Base-by-base conservation (phyloP, 2,329 filamentous ascomycete genomes). In the Penicillium sclerotiorum region DNA sequence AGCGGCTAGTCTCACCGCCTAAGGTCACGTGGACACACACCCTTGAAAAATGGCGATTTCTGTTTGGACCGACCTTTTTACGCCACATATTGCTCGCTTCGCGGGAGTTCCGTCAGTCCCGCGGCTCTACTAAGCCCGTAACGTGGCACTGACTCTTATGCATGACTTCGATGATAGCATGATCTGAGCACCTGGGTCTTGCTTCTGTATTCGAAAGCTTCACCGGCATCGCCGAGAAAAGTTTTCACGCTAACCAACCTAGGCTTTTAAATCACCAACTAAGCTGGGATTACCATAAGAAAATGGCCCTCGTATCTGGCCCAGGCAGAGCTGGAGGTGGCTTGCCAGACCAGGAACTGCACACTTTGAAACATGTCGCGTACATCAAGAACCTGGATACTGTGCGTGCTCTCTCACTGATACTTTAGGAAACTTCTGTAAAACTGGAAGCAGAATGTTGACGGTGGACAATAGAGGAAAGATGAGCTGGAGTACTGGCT, bases 401-500 rank as follows among this genome's bases (percentile, higher is more conserved):
- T 59, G 85, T 88, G 79, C 73, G 82, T 80, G 57, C 60, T 63
- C 52, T 56, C 60, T 61, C 55, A 56, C 50, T 46, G 32, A 25
- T 44, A 39, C 37, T 40, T 28, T 20, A 46, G 48, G 37, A 40
- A 44, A 44, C 12, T 18, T 40, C 12, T 22, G 28, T 42, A 46
- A 45, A n/a, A n/a, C n/a, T n/a, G n/a, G 53, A 47, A 49, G 53
- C 53, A 50, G 55, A 58, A 57, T 11, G 57, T 67, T 66, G 64
- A 65, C 63, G 40, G 53, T 51, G 66, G 65, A 73, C 75, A 64
- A 62, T 74, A 88, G 84, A 87, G 88, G 68, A 91, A 89, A 76
- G 91, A 97, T 78, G 90, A 96, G 73, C 86, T 96, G 62, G 91
- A 96, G 72, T 99, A 97, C 77, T 96, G 93, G 88, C 80, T 97